A percentile compares a stretch with the other conserved stretches of the same genome.
phyloP scores from a whole-genome alignment of 768 basidiomycete genomes.

The Lactifluus echinatus region DNA sequence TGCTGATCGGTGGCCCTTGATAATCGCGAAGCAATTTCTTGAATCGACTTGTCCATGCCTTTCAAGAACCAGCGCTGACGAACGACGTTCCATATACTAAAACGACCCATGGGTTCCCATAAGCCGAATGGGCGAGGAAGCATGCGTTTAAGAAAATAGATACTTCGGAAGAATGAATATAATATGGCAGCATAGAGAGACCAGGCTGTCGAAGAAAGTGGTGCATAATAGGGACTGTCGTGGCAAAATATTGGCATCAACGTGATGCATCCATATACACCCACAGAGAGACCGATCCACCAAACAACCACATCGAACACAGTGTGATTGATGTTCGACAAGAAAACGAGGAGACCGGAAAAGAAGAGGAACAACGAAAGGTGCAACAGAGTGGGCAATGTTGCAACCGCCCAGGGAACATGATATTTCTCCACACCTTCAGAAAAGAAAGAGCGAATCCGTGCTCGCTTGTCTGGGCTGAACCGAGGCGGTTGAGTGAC shows the following conservation, averaged over 20 bases:
- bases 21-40: not conserved
- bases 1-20: not conserved
- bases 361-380: constrained; percentile 2
- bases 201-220: not conserved
- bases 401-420: not conserved
- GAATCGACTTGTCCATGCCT: not conserved
- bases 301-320: not conserved
- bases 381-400: not conserved
- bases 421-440: not conserved
- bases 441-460: not conserved
- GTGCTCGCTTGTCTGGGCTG: too few species aligned
- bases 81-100: too few species aligned
- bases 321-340: not conserved
- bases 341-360: not conserved
- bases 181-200: not conserved
- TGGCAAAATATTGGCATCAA: not conserved
- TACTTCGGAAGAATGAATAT: not conserved
- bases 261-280: not conserved
- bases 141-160: not conserved
- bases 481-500: too few species aligned
- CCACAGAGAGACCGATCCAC: not conserved
- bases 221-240: not conserved
- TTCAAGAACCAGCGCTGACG: not conserved
- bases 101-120: too few species aligned
- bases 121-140: too few species aligned